Percentiles rank a stretch among this genome's conserved stretches.
Evolutionary conservation across 768 basidiomycete genomes (phyloP).

Genomic region (Leccinellum rugosiceps): DNA sequence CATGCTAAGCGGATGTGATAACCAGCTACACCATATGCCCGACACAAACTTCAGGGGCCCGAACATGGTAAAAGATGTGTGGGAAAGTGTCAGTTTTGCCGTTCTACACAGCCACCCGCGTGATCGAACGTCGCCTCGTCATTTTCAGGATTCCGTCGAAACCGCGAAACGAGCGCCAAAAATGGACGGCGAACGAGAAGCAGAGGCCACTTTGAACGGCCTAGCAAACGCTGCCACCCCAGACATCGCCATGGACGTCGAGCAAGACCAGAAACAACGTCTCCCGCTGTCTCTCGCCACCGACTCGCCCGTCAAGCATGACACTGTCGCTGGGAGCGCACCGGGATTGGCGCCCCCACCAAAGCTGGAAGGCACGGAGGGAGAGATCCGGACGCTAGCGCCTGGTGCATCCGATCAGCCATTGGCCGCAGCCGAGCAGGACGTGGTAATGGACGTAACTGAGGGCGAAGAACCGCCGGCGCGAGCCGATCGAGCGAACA

Average conservation of each 20-base stretch:
- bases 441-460: constrained; percentile 23
- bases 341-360: background rate
- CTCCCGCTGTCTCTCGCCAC: background rate
- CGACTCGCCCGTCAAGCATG: background rate
- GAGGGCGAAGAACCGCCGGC: constrained; percentile 17
- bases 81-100: constrained; percentile 6
- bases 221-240: background rate
- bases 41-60: background rate
- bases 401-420: constrained; percentile 22
- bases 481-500: constrained; percentile 6
- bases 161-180: constrained; percentile 8
- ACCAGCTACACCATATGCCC: constrained; percentile 40
- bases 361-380: constrained; percentile 11
- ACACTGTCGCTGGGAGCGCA: background rate
- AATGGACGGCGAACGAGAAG: constrained; percentile 24
- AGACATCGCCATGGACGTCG: constrained; percentile 23
- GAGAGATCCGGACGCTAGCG: background rate
- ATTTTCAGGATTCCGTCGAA: constrained; percentile 23
- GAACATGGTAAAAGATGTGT: background rate
- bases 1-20: constrained; percentile 41
- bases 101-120: constrained; percentile 23
- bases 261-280: constrained; percentile 12
- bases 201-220: background rate
- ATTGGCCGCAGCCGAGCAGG: constrained; percentile 20
- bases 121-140: constrained; percentile 26